phyloP scores from a whole-genome alignment of 2,329 filamentous ascomycete species.

The Microcyclospora tardicrescens region DNA sequence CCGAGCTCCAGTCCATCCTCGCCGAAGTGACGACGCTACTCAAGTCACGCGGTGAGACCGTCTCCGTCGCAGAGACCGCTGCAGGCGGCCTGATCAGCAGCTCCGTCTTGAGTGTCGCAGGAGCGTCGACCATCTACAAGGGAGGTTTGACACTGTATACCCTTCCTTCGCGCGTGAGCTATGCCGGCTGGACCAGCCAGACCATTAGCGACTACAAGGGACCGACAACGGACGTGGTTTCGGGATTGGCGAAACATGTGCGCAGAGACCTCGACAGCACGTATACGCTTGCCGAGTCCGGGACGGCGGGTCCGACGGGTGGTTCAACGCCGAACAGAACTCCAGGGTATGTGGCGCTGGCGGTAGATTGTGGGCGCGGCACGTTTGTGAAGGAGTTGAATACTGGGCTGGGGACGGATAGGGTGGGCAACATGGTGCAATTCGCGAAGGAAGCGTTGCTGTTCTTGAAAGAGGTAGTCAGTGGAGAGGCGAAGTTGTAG shows the following conservation, averaged over 20 bases:
- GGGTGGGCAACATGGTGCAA: slow-evolving; percentile 49
- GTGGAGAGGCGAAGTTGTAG: slow-evolving; percentile 29
- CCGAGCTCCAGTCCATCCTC: slow-evolving; percentile 30
- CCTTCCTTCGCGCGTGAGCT: slow-evolving; percentile 43
- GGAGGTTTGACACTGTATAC: slow-evolving; percentile 53
- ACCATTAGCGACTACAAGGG: slow-evolving; percentile 43
- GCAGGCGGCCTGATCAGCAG: slow-evolving; percentile 50
- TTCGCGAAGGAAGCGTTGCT: slow-evolving; percentile 47
- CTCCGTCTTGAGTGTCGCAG: slow-evolving; percentile 44
- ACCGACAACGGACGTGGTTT: slow-evolving; percentile 46
- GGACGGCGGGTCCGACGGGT: slow-evolving; percentile 51
- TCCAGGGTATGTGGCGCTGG: slow-evolving; percentile 52
- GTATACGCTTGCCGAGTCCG: slow-evolving; percentile 47
- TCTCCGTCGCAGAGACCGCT: slow-evolving; percentile 51
- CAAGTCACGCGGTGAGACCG: slow-evolving; percentile 41
- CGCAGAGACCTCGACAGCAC: slow-evolving; percentile 42
- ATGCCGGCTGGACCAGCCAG: slow-evolving; percentile 47
- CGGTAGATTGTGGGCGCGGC: slow-evolving; percentile 42
- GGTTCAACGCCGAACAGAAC: slow-evolving; percentile 43
- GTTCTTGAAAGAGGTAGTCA: slow-evolving; percentile 44
- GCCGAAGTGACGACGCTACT: slow-evolving; percentile 41
- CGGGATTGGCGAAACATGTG: slow-evolving; percentile 43
- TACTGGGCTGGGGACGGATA: slow-evolving; percentile 40
- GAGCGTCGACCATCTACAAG: slow-evolving; percentile 45
- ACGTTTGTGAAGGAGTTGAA: slow-evolving; percentile 42